These are phyloP conservation scores for Colletotrichum incanum DNA, from an alignment of 2,329 filamentous ascomycete species.

Conservation along the genomic window DNA sequence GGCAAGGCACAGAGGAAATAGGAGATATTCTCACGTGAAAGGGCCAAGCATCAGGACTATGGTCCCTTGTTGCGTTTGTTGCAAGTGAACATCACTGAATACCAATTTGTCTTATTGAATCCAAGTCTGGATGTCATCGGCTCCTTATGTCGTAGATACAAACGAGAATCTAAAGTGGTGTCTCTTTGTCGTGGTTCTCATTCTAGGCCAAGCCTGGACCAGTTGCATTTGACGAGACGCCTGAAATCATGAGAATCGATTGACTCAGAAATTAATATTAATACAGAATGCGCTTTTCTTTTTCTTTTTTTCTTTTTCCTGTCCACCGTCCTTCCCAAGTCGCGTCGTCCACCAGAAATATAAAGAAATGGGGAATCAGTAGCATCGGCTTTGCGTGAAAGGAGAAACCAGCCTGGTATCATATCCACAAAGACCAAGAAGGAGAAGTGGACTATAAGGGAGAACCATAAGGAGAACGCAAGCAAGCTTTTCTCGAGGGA, in stretches of 20 bases:
- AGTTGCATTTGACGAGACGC: neutral
- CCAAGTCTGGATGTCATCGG: too few relatives aligned
- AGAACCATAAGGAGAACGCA: slow-evolving; percentile 12
- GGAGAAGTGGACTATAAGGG: slow-evolving; percentile 21
- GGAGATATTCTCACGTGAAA: neutral
- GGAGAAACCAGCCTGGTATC: slow-evolving; percentile 27
- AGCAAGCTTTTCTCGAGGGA: slow-evolving; percentile 7
- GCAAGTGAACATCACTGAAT: neutral
- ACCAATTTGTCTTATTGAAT: too few relatives aligned
- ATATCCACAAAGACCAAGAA: slow-evolving; percentile 24
- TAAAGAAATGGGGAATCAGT: slow-evolving; percentile 51
- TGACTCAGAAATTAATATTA: slow-evolving; percentile 35
- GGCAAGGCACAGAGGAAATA: neutral
- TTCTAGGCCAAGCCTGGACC: neutral
- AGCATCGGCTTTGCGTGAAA: slow-evolving; percentile 24
- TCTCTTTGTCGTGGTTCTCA: neutral
- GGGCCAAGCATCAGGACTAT: neutral
- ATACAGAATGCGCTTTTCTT: slow-evolving; percentile 33
- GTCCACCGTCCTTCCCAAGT: neutral
- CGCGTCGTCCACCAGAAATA: slow-evolving; percentile 12
- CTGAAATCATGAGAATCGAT: slow-evolving; percentile 15
- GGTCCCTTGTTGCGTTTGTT: too few relatives aligned
- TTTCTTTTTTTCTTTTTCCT: neutral
- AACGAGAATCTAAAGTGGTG: neutral
- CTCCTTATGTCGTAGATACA: neutral